Evolutionary conservation across 805 yeast species (phyloP).

Genomic region (Komagataella kurtzmanii): DNA sequence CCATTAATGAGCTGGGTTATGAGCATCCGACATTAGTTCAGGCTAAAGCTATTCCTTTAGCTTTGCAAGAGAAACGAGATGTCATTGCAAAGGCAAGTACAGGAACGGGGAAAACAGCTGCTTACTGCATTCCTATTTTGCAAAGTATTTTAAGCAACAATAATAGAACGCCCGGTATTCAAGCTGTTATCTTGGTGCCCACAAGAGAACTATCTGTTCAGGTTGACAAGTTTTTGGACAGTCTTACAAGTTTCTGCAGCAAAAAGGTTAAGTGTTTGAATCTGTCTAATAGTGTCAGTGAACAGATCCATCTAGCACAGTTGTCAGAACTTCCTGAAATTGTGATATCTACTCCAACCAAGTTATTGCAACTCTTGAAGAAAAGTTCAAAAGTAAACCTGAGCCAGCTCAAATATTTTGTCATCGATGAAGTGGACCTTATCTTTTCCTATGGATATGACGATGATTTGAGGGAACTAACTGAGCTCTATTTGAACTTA

Average conservation of each 20-base stretch:
- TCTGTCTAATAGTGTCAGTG: slow-evolving; percentile 42
- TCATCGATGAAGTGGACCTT: slow-evolving; percentile 92
- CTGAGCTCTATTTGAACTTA: slow-evolving; percentile 44
- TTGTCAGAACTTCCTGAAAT: slow-evolving; percentile 69
- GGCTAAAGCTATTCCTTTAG: slow-evolving; percentile 82
- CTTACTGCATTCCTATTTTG: slow-evolving; percentile 77
- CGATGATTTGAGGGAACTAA: slow-evolving; percentile 64
- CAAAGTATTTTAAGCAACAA: slow-evolving; percentile 49
- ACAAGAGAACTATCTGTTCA: slow-evolving; percentile 87
- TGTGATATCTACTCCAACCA: slow-evolving; percentile 78
- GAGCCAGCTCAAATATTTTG: slow-evolving; percentile 50
- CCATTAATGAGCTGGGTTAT: slow-evolving; percentile 69
- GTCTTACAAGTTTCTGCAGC: slow-evolving; percentile 59
- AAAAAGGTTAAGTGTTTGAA: slow-evolving; percentile 53
- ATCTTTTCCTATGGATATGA: slow-evolving; percentile 82
- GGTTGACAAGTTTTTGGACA: slow-evolving; percentile 57
- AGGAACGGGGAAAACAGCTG: slow-evolving; percentile 93
- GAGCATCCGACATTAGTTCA: slow-evolving; percentile 84
- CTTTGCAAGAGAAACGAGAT: slow-evolving; percentile 81
- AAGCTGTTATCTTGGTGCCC: slow-evolving; percentile 76
- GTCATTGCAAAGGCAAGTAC: slow-evolving; percentile 90
- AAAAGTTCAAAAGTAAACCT: slow-evolving; percentile 26
- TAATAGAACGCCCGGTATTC: slow-evolving; percentile 17
- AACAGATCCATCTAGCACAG: slow-evolving; percentile 56
- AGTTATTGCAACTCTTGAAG: slow-evolving; percentile 44